phyloP scores from a whole-genome alignment of 441 rosid species.

The Geranium incanum region DNA sequence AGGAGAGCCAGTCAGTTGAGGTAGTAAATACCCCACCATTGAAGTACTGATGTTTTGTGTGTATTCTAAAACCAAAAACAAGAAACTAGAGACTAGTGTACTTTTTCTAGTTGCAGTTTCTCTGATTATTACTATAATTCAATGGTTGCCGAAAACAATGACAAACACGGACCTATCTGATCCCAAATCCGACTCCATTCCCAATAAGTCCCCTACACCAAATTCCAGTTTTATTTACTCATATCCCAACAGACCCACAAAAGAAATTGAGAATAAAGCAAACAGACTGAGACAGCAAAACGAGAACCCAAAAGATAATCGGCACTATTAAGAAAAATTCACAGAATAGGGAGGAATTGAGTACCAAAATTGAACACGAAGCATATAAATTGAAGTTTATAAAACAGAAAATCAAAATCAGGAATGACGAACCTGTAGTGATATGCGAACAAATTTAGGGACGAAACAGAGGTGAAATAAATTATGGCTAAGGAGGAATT shows the following conservation, averaged over 20 bases:
- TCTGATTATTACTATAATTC: too few species aligned
- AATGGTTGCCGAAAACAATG: too few species aligned
- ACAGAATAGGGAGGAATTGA: neutral
- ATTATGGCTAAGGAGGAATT: neutral
- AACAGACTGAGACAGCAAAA: neutral
- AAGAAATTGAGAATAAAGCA: neutral
- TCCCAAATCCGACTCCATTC: neutral
- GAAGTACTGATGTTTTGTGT: too few species aligned
- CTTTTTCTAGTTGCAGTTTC: neutral
- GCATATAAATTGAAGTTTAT: neutral
- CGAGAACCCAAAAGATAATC: neutral
- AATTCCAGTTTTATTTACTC: neutral
- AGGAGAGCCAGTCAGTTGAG: too few species aligned
- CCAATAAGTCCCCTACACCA: neutral
- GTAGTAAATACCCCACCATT: too few species aligned
- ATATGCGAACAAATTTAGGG: neutral
- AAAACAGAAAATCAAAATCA: neutral
- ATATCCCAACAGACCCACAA: neutral
- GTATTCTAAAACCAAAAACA: neutral
- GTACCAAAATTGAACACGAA: neutral
- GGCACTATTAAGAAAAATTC: neutral
- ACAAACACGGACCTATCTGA: too few species aligned
- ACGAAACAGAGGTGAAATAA: neutral
- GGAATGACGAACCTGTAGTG: neutral
- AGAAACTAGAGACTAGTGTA: neutral